A percentile compares a stretch with the other conserved stretches of the same genome.
phyloP scores from a whole-genome alignment of 2,329 filamentous ascomycete genomes.

The Botryotinia globosa region DNA sequence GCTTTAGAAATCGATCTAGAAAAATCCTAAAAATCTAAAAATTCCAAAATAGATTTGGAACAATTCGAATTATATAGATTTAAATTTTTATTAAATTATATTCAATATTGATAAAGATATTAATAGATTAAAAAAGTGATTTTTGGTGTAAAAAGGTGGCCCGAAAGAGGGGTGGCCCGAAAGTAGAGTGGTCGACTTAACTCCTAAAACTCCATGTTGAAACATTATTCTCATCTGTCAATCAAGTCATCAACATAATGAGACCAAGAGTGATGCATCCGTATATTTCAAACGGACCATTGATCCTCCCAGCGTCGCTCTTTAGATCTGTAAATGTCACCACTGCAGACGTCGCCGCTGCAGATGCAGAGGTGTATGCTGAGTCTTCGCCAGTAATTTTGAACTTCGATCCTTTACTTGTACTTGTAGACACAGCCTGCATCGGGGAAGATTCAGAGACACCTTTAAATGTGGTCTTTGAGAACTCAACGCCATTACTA shows the following conservation, averaged over 20 bases:
- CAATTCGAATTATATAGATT: too few relatives aligned
- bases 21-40: too few relatives aligned
- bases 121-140: too few relatives aligned
- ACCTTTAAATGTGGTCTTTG: slow-evolving; percentile 23
- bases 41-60: too few relatives aligned
- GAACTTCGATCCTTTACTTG: neutral
- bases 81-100: too few relatives aligned
- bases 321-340: neutral
- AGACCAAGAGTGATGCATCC: too few relatives aligned
- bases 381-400: neutral
- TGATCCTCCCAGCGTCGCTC: neutral
- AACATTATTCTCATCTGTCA: neutral
- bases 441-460: slow-evolving; percentile 28
- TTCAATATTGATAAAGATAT: too few relatives aligned
- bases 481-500: slow-evolving; percentile 44
- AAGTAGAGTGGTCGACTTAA: too few relatives aligned
- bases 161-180: too few relatives aligned
- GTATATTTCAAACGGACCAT: neutral
- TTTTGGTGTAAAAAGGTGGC: too few relatives aligned
- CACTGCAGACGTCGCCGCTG: neutral
- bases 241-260: neutral
- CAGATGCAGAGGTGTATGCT: neutral
- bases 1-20: too few relatives aligned
- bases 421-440: slow-evolving; percentile 29
- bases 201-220: neutral